A percentile compares a stretch with the other conserved stretches of the same genome.
Evolutionary conservation across 1,284 basidiomycete species (phyloP).

Genomic region (Ceratobasidium theobromae): DNA sequence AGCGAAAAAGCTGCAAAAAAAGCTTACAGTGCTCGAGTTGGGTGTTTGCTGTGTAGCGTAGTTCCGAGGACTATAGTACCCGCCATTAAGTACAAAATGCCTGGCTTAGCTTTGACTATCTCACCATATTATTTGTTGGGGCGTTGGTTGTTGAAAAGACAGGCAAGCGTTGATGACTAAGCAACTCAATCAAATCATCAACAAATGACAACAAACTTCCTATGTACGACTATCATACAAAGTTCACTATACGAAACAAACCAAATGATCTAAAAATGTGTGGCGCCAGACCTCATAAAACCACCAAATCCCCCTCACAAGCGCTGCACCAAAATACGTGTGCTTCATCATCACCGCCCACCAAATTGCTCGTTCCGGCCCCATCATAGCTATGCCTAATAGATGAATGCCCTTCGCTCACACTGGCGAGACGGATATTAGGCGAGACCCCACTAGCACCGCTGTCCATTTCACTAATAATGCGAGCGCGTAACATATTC

Average conservation of each 20-base stretch:
- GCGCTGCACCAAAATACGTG: slow-evolving; percentile 84
- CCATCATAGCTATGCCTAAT: slow-evolving; percentile 22
- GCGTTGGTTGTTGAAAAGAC: not conserved
- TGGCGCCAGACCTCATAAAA: slow-evolving; percentile 54
- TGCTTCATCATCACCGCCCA: slow-evolving; percentile 70
- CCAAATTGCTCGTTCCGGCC: slow-evolving; percentile 45
- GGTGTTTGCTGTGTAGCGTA: slow-evolving; percentile 91
- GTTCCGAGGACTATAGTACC: slow-evolving; percentile 68
- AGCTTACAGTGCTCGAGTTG: slow-evolving; percentile 86
- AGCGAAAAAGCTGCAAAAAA: slow-evolving; percentile 33
- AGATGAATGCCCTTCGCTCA: slow-evolving; percentile 32
- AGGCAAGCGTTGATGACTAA: not conserved
- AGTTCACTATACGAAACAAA: too few species aligned
- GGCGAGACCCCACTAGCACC: slow-evolving; percentile 29
- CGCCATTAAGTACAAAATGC: not conserved
- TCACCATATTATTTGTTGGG: slow-evolving; percentile 2
- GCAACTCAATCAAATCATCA: not conserved
- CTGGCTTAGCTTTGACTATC: not conserved
- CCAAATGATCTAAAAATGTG: too few species aligned
- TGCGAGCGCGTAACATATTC: slow-evolving; percentile 85
- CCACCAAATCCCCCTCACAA: slow-evolving; percentile 74
- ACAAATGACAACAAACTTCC: too few species aligned
- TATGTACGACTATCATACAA: too few species aligned
- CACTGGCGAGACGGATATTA: slow-evolving; percentile 19
- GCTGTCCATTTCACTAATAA: slow-evolving; percentile 63